These are phyloP conservation scores for Digitaria exilis DNA, from an alignment of 202 grass and related monocot genomes.

Conservation along the genomic window DNA sequence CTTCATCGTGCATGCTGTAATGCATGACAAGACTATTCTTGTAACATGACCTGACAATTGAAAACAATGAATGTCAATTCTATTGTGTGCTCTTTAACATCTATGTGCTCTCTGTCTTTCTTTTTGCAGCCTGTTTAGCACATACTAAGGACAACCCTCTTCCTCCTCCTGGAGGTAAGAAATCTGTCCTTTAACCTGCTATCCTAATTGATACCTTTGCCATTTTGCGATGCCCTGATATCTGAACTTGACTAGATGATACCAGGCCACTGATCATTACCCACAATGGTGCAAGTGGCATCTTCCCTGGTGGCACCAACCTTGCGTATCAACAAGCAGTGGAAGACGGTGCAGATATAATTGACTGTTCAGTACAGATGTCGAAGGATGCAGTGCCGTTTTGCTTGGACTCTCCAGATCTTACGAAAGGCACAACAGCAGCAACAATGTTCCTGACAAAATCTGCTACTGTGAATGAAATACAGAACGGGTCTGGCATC, in stretches of 20 bases:
- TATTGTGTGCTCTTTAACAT: background rate
- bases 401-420: slow-evolving; percentile 68
- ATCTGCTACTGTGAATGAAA: slow-evolving; percentile 52
- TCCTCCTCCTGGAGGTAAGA: slow-evolving; percentile 54
- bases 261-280: slow-evolving; percentile 71
- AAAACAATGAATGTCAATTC: background rate
- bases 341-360: slow-evolving; percentile 76
- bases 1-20: background rate
- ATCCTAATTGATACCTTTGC: background rate
- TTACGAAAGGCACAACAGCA: slow-evolving; percentile 63
- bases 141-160: slow-evolving; percentile 53
- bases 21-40: background rate
- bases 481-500: slow-evolving; percentile 70
- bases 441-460: slow-evolving; percentile 56
- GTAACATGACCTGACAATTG: background rate
- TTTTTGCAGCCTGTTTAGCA: slow-evolving; percentile 84
- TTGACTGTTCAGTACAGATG: slow-evolving; percentile 88
- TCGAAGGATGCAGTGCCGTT: slow-evolving; percentile 73
- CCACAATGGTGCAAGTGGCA: slow-evolving; percentile 80
- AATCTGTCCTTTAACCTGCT: background rate
- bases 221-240: slow-evolving; percentile 7
- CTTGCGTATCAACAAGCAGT: slow-evolving; percentile 76
- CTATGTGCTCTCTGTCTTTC: background rate
- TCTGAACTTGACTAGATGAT: slow-evolving; percentile 24
- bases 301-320: slow-evolving; percentile 74